Evolutionary conservation across 2,329 filamentous ascomycete species (phyloP), one percentile per base, ranked within the genome.

Genomic region (Lasiodiplodia sp.): DNA sequence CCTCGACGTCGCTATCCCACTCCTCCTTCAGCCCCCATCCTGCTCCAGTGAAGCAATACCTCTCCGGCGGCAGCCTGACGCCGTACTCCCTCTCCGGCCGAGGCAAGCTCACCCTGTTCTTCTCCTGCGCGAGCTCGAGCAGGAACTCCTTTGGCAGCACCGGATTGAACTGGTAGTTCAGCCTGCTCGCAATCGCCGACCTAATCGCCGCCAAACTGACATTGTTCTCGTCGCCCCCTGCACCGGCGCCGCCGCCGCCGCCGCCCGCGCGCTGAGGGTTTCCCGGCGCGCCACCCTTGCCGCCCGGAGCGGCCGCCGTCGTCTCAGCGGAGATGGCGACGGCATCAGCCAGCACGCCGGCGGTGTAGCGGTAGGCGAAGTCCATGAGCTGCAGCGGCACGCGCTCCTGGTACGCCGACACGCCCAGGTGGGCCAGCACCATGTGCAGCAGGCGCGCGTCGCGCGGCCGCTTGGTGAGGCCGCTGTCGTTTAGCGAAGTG

Each of bases 371-470:
- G 85, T 96, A 96, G 60, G 92, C 91, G 77, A 95, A 95, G 72
- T 96, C 92, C 78, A 96, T 89, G 60, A 96, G 89, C 69, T 94
- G 89, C 0, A 95, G 86, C 0, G 92, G 92, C 1, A 96, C 92
- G 75, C 92, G 92, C 78, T 91, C 88, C 78, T 95, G 92, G 84
- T 93, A 96, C 51, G 90, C 86, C 4, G 90, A 89, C 11, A 95
- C 92, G 75, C 92, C 92, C 74, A 94, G 90, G 8, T 91, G 91
- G 23, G 90, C 90, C 60, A 96, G 88, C 64, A 96, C 87, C 21
- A 94, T 88, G 81, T 95, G 92, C 74, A 96, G 88, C 16, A 93
- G 88, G 75, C 92, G 90, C 18, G 91, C 88, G 79, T 96, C 92
- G 80, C 92, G 91, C 0, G 92, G 92, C 4, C 91, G 88, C 63